Conservation (phyloP, 2,329 filamentous ascomycete species). For the Penicillium italicum region DNA sequence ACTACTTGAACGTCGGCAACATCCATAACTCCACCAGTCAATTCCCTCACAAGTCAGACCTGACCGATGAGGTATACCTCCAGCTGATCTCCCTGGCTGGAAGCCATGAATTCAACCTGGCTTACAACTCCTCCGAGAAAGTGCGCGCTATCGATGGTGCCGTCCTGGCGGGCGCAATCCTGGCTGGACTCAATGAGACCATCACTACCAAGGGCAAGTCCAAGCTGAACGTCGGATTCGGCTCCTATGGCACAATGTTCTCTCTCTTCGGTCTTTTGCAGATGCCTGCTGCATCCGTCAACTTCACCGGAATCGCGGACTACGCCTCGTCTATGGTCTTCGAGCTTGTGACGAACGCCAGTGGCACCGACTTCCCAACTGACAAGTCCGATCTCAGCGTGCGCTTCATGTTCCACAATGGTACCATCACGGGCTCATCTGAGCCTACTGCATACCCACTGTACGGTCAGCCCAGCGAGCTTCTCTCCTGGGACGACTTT, state of each 20-base stretch:
- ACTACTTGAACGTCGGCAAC: slow-evolving; percentile 59
- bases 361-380: slow-evolving; percentile 41
- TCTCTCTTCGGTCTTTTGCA: slow-evolving; percentile 60
- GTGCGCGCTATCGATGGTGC: slow-evolving; percentile 54
- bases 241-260: slow-evolving; percentile 58
- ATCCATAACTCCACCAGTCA: slow-evolving; percentile 58
- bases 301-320: slow-evolving; percentile 76
- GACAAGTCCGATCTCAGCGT: slow-evolving; percentile 51
- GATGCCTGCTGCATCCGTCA: slow-evolving; percentile 47
- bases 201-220: slow-evolving; percentile 37
- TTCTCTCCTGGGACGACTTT: slow-evolving; percentile 69
- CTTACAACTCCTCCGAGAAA: slow-evolving; percentile 64
- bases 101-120: slow-evolving; percentile 74
- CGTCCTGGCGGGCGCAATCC: slow-evolving; percentile 62
- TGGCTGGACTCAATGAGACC: slow-evolving; percentile 45
- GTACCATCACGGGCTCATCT: slow-evolving; percentile 48
- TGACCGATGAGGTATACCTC: slow-evolving; percentile 57
- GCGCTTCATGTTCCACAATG: slow-evolving; percentile 62
- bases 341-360: slow-evolving; percentile 61
- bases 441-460: slow-evolving; percentile 56
- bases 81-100: slow-evolving; percentile 73
- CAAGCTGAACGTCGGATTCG: slow-evolving; percentile 55
- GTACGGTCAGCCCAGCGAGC: slow-evolving; percentile 54
- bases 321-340: slow-evolving; percentile 80
- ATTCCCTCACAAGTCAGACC: slow-evolving; percentile 58